Evolutionary conservation across 129 eudicot genomes (phyloP), one percentile per base, ranked within the genome.

Genomic region (Pittosporum tobira): DNA sequence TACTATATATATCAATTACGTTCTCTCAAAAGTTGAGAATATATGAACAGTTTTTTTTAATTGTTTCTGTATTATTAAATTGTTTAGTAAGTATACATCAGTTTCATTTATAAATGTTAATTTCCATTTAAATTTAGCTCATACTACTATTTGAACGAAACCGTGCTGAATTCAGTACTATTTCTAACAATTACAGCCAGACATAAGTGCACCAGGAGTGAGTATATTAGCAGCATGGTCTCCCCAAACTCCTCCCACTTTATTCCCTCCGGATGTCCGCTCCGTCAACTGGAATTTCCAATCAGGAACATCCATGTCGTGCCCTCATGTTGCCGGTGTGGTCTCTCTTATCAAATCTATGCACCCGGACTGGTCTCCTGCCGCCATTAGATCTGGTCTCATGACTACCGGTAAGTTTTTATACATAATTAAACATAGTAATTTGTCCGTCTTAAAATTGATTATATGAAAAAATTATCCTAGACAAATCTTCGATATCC

Each of bases 291-390:
- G 87, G 87, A 82, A 76, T 49, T 76, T 86, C 26, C 67, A 24
- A 2, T 79, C 95, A 3, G 95, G 95, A 47, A 82, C 95, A 29
- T 86, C 95, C 18, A 86, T 86, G 95, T 71, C 95, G 8, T 86
- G 95, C 74, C 95, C 95, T 25, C 95, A 86, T 40, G 91, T 86
- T 16, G 58, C 90, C 0, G 95, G 95, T 16, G 77, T 77, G 0
- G 80, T 79, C 47, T 86, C 91, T 37, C 87, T 86, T 38, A 51
- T 86, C 64, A 86, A 79, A 72, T 82, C 90, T 25, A 59, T 73
- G 14, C 78, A 82, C 68, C 87, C 84, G 8, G 58, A 71, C 34
- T 86, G 95, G 95, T 82, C 90, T 46, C 90, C 90, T 3, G 95
- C 95, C 3, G 91, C 84, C 57, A 71, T 86, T 60, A 76, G 73